Conservation (phyloP, 495 filamentous ascomycete genomes). For the Hamigera avellanea region DNA sequence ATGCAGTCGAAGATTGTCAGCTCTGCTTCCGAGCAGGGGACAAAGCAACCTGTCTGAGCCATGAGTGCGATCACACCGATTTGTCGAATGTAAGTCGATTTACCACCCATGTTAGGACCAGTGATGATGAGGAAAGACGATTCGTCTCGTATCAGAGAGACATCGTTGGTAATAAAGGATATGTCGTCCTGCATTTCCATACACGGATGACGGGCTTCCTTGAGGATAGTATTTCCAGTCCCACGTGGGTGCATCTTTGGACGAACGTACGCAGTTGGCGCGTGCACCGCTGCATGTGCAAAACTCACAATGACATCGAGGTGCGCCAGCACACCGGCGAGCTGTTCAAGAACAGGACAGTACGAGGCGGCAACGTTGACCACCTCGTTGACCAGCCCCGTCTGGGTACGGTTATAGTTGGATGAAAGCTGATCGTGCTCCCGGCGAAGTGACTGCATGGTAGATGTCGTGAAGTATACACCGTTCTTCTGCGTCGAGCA, state of each 20-base stretch:
- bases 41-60: conserved; percentile 96
- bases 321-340: conserved; percentile 83
- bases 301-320: conserved; percentile 95
- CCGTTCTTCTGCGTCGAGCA: conserved; percentile 98
- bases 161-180: conserved; percentile 97
- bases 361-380: conserved; percentile 90
- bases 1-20: conserved; percentile 97
- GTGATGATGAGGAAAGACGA: conserved; percentile 96
- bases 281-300: conserved; percentile 88
- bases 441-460: conserved; percentile 69
- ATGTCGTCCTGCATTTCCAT: conserved; percentile 99
- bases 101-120: conserved; percentile 98
- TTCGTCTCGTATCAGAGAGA: conserved; percentile 63
- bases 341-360: conserved; percentile 80
- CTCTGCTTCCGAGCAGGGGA: conserved; percentile 82
- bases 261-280: conserved; percentile 80
- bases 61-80: conserved; percentile 96
- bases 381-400: conserved; percentile 82
- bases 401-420: conserved; percentile 93
- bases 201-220: conserved; percentile 91
- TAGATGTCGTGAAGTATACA: conserved; percentile 90
- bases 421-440: conserved; percentile 91
- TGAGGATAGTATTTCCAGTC: conserved; percentile 79
- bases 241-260: conserved; percentile 89
- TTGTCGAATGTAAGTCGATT: conserved; percentile 96